A percentile compares a stretch with the other conserved stretches of the same genome.
Conservation (phyloP, 2,329 filamentous ascomycete species). For the Sclerotinia subarctica region DNA sequence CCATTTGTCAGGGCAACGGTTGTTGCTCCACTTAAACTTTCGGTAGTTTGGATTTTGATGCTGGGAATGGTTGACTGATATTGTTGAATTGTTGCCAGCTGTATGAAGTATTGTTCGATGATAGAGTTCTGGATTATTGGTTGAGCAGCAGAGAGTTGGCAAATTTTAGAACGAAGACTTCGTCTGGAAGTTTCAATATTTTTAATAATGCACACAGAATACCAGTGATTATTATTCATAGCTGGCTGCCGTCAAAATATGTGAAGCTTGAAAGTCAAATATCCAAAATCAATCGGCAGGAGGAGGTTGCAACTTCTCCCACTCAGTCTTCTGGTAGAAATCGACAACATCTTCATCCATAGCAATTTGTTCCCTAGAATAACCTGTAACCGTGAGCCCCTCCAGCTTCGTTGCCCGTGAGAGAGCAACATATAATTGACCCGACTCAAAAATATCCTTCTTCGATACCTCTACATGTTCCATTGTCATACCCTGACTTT, state of each 20-base stretch:
- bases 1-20: conserved; percentile 7
- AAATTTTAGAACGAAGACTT: background rate
- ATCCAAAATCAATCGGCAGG: background rate
- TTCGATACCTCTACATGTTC: conserved; percentile 32
- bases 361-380: conserved; percentile 23
- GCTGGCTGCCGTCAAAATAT: background rate
- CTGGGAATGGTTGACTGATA: background rate
- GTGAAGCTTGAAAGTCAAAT: background rate
- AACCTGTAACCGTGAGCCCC: conserved; percentile 32
- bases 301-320: conserved; percentile 26
- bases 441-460: conserved; percentile 33
- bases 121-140: background rate
- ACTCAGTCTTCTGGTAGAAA: conserved; percentile 32
- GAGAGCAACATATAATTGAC: conserved; percentile 35
- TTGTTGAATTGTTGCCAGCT: background rate
- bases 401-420: conserved; percentile 31
- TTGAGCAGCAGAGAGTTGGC: background rate
- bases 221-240: background rate
- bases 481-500: conserved; percentile 84
- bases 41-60: background rate
- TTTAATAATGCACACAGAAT: background rate
- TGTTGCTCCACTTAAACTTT: background rate
- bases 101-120: background rate
- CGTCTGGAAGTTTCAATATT: background rate
- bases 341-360: conserved; percentile 32